These are phyloP conservation scores for Kazachstania psychrophila DNA, from an alignment of 805 yeast genomes.

Conservation along the genomic window DNA sequence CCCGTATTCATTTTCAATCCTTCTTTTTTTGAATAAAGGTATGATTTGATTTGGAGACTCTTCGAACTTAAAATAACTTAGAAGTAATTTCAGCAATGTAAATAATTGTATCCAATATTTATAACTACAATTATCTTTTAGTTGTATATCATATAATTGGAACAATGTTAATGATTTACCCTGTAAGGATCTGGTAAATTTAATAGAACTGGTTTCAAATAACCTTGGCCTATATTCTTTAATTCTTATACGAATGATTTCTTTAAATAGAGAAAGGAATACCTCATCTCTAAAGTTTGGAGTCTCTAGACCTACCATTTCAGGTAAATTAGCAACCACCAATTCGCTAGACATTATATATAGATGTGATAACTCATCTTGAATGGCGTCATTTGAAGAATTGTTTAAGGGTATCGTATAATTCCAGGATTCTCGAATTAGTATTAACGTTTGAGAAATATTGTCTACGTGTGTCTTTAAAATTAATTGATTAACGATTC, in stretches of 20 bases:
- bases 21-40: constrained; percentile 18
- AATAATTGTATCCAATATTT: constrained; percentile 16
- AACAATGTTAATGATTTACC: constrained; percentile 8
- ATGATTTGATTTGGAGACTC: constrained; percentile 1
- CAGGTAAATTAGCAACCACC: constrained; percentile 23
- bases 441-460: constrained; percentile 29
- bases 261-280: constrained; percentile 4
- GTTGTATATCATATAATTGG: constrained; percentile 12
- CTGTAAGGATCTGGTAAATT: background rate
- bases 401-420: constrained; percentile 31
- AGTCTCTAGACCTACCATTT: constrained; percentile 14
- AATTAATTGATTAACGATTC: constrained; percentile 39
- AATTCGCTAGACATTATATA: constrained; percentile 37
- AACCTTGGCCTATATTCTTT: constrained; percentile 8
- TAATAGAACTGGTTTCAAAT: background rate
- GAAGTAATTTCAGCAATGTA: constrained; percentile 12
- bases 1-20: constrained; percentile 6
- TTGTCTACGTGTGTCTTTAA: constrained; percentile 36
- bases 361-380: constrained; percentile 38
- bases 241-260: constrained; percentile 13
- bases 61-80: constrained; percentile 9
- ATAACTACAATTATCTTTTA: constrained; percentile 6
- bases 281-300: background rate
- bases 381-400: constrained; percentile 36
- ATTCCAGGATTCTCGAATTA: constrained; percentile 34